Evolutionary conservation across 2,329 filamentous ascomycete genomes (phyloP).

Genomic region (Rasamsonia emersonii): DNA sequence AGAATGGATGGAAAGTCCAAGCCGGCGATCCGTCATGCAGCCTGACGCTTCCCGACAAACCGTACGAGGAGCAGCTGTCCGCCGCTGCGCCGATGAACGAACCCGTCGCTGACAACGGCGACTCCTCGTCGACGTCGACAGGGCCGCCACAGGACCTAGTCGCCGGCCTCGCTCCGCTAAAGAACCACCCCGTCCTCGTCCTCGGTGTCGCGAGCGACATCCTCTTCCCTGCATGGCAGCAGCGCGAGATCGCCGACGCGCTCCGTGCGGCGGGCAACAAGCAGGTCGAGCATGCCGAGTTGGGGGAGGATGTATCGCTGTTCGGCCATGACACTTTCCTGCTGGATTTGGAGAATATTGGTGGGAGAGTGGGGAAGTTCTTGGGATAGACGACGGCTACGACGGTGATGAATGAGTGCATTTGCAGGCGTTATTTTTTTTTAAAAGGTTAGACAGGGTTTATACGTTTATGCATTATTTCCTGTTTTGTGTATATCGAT

Average conservation of each 20-base stretch:
- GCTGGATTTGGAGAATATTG: constrained; percentile 84
- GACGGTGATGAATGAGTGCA: too few species aligned
- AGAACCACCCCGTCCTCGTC: constrained; percentile 73
- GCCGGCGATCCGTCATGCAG: constrained; percentile 54
- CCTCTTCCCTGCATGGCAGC: constrained; percentile 95
- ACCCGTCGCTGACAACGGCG: constrained; percentile 13
- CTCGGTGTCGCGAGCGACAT: constrained; percentile 95
- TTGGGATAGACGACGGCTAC: too few species aligned
- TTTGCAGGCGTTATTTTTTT: too few species aligned
- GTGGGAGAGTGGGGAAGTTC: constrained; percentile 73
- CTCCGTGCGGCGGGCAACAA: constrained; percentile 69
- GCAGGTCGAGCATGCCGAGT: constrained; percentile 75
- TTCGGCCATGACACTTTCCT: constrained; percentile 98
- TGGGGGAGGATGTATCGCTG: constrained; percentile 86
- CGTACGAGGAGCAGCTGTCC: constrained; percentile 78
- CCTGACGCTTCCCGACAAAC: constrained; percentile 70
- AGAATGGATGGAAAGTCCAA: constrained; percentile 27
- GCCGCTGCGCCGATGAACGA: constrained; percentile 33
- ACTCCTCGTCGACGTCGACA: constrained; percentile 23
- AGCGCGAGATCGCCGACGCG: constrained; percentile 83
- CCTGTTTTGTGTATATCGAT: too few species aligned
- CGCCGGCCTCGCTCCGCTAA: constrained; percentile 60
- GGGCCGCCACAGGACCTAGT: constrained; percentile 71
- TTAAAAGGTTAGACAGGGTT: too few species aligned
- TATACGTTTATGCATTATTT: too few species aligned